Evolutionary conservation across 2,329 filamentous ascomycete genomes (phyloP).

Genomic region (Arthrobotrys megalospora): DNA sequence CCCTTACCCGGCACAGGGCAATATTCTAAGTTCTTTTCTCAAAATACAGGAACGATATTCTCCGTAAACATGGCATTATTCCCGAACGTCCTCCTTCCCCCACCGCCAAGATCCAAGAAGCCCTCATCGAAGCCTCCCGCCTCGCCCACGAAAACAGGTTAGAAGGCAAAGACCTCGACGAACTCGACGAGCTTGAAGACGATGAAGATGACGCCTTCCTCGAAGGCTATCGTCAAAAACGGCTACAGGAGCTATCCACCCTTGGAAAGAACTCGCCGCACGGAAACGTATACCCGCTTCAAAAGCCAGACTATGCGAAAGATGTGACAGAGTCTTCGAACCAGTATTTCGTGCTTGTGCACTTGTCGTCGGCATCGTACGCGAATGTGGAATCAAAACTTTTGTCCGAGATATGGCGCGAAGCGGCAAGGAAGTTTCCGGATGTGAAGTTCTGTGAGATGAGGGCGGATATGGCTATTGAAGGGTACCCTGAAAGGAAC

Average conservation of each 20-base stretch:
- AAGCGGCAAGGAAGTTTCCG: slow-evolving; percentile 86
- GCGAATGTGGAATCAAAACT: slow-evolving; percentile 89
- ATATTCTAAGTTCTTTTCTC: slow-evolving; percentile 30
- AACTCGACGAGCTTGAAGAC: slow-evolving; percentile 93
- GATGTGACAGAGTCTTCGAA: slow-evolving; percentile 93
- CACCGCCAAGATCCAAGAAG: slow-evolving; percentile 95
- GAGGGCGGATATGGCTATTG: slow-evolving; percentile 89
- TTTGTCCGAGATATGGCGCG: slow-evolving; percentile 86
- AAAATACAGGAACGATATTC: slow-evolving; percentile 90
- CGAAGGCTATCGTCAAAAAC: slow-evolving; percentile 86
- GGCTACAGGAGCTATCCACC: slow-evolving; percentile 83
- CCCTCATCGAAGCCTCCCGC: slow-evolving; percentile 83
- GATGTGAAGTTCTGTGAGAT: slow-evolving; percentile 99
- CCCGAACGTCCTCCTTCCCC: slow-evolving; percentile 98
- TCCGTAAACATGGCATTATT: slow-evolving; percentile 95
- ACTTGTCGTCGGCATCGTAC: slow-evolving; percentile 79
- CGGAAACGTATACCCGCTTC: slow-evolving; percentile 91
- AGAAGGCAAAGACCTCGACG: slow-evolving; percentile 93
- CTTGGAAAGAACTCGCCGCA: slow-evolving; percentile 84
- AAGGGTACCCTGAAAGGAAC: slow-evolving; percentile 94
- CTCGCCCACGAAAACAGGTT: slow-evolving; percentile 92
- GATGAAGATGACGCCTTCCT: slow-evolving; percentile 95
- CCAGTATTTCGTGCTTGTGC: slow-evolving; percentile 67
- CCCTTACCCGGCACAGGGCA: slow-evolving; percentile 45
- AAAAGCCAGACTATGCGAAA: slow-evolving; percentile 91